Percentiles rank a stretch among this genome's conserved stretches.
phyloP scores from a whole-genome alignment of 371 early-diverging fungal genomes.

The Zychaea mexicana region DNA sequence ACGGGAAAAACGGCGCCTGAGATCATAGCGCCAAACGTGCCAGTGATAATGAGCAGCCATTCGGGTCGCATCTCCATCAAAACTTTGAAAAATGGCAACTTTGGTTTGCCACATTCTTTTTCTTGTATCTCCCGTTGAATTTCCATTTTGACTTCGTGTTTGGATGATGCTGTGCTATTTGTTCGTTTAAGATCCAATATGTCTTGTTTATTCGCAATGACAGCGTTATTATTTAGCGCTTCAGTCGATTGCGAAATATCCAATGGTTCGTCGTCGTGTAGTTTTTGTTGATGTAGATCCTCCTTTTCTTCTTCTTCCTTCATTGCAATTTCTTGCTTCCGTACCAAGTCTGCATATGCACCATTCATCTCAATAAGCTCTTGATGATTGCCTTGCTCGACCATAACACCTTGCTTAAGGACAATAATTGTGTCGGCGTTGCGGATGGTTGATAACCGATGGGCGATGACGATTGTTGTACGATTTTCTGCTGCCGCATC shows the following conservation, averaged over 20 bases:
- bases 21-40: constrained; percentile 41
- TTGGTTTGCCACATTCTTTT: constrained; percentile 29
- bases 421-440: constrained; percentile 86
- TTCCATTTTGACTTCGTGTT: constrained; percentile 32
- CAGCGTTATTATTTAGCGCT: too few species aligned
- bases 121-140: constrained; percentile 33
- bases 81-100: constrained; percentile 41
- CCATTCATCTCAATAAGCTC: constrained; percentile 44
- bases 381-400: constrained; percentile 70
- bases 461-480: constrained; percentile 89
- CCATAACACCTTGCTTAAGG: constrained; percentile 68
- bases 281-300: too few species aligned
- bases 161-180: constrained; percentile 6
- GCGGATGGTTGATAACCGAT: constrained; percentile 71
- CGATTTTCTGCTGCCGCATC: constrained; percentile 70
- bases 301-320: constrained; percentile 16
- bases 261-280: too few species aligned
- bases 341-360: constrained; percentile 46
- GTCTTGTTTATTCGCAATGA: too few species aligned
- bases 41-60: constrained; percentile 40
- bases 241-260: too few species aligned
- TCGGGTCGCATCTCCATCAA: constrained; percentile 33
- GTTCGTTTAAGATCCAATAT: too few species aligned
- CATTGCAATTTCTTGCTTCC: constrained; percentile 43
- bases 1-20: constrained; percentile 52